Evolutionary conservation across 2,329 filamentous ascomycete species (phyloP).

Genomic region (Ceratocystis cubensis): DNA sequence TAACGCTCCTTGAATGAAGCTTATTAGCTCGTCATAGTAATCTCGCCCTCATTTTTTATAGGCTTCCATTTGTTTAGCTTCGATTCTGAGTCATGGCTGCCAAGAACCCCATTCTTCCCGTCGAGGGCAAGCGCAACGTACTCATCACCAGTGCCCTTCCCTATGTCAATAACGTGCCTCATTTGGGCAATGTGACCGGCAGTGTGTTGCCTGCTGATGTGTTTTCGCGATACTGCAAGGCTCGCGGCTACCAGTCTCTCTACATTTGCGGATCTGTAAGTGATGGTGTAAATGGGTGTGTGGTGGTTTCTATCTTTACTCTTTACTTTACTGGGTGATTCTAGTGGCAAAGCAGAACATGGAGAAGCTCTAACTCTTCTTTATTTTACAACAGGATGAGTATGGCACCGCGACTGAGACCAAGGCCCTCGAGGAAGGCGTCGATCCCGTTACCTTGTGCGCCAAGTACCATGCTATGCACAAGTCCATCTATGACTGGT

Average conservation of each 20-base stretch:
- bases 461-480: conserved; percentile 87
- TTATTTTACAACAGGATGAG: conserved; percentile 51
- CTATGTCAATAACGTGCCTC: conserved; percentile 63
- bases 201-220: conserved; percentile 82
- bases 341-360: neutral
- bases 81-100: conserved; percentile 21
- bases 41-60: neutral
- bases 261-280: conserved; percentile 61
- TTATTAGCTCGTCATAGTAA: neutral
- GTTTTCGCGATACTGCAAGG: conserved; percentile 69
- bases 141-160: conserved; percentile 86
- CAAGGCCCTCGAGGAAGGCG: conserved; percentile 78
- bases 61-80: neutral
- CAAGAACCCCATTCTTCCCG: conserved; percentile 43
- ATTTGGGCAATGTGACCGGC: conserved; percentile 80
- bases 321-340: neutral
- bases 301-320: neutral
- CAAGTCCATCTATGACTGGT: conserved; percentile 89
- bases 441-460: conserved; percentile 73
- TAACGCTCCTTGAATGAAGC: neutral
- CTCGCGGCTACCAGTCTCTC: conserved; percentile 64
- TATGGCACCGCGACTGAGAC: conserved; percentile 95
- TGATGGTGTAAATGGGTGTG: neutral
- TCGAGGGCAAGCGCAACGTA: conserved; percentile 68
- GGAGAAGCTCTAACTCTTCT: neutral